Evolutionary conservation across 495 filamentous ascomycete species (phyloP), one percentile per base, ranked within the genome.

Genomic region (Neurospora sp.): DNA sequence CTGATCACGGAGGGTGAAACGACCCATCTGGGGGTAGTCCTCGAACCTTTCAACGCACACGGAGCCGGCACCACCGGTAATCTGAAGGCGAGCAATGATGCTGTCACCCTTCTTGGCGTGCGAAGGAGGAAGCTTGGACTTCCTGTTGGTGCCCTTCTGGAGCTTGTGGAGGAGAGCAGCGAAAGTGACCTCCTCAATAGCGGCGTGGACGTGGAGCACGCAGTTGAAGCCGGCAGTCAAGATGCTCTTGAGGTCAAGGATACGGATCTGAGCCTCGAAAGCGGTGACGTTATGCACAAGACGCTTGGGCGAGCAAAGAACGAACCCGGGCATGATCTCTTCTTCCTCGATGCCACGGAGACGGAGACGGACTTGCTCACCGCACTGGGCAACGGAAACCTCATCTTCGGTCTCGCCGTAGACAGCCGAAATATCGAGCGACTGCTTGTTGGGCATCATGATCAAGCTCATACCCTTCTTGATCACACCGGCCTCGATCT

Each of bases 331-430:
- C 72, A 94, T 84, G 77, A 99, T 92, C 75, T 98, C 96, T 84
- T 99, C 96, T 84, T 99, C 96, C 83, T 99, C 96, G 40, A 96
- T 90, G 75, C 96, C 96, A 72, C 94, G 90, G 72, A 98, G 89
- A 74, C 96, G 93, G 74, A 98, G 81, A 22, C 96, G 93, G 68
- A 98, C 91, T 83, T 99, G 96, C 79, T 99, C 96, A 83, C 96
- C 96, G 77, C 93, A 97, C 74, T 91, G 92, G 31, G 91, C 94
- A 40, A 85, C 86, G 12, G 81, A 74, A 42, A 97, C 88, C 78
- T 99, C 96, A 69, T 99, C 96, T 85, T 99, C 96, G 1, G 93
- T 95, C 82, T 99, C 96, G 71, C 94, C 96, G 75, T 97, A 99
- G 4, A 97, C 84, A 31, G 94, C 93, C 4, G 94, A 81, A 59